phyloP scores from a whole-genome alignment of 1,284 basidiomycete genomes.

The Malassezia sp. region DNA sequence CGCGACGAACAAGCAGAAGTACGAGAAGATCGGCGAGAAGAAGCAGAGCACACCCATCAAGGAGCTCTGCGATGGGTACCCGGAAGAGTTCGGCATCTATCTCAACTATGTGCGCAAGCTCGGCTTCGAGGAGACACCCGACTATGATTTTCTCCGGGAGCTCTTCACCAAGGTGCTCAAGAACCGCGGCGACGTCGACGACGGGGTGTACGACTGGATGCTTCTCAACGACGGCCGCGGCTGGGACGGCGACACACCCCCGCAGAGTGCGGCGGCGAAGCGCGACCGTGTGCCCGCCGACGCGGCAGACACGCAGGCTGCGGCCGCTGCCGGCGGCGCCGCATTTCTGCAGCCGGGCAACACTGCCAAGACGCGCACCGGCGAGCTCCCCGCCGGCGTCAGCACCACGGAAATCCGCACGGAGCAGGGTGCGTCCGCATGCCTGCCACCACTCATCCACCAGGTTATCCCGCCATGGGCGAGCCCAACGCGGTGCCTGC shows the following conservation, averaged over 20 bases:
- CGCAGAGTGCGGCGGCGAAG: no score
- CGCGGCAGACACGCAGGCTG: neutral
- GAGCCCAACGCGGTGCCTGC: no score
- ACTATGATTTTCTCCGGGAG: conserved; percentile 88
- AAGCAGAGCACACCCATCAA: conserved; percentile 92
- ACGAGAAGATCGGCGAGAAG: conserved; percentile 98
- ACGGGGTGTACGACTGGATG: conserved; percentile 84
- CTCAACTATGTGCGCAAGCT: conserved; percentile 77
- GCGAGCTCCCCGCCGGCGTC: neutral
- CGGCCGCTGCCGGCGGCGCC: neutral
- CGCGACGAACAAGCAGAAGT: conserved; percentile 95
- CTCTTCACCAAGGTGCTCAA: conserved; percentile 82
- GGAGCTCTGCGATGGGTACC: conserved; percentile 82
- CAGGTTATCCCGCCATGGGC: no score
- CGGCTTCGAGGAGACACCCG: conserved; percentile 84
- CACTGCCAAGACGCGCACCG: neutral
- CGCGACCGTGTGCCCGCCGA: neutral
- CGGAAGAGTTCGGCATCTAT: conserved; percentile 82
- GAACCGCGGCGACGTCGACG: conserved; percentile 73
- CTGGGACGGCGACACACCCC: conserved; percentile 81
- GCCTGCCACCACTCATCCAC: no score
- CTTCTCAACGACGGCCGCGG: conserved; percentile 78
- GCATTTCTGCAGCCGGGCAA: neutral
- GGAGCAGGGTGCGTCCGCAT: no score
- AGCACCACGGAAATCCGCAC: conserved; percentile 16